These are phyloP conservation scores for Endocalyx cinctus DNA, from an alignment of 2,329 filamentous ascomycete species.

Conservation along the genomic window DNA sequence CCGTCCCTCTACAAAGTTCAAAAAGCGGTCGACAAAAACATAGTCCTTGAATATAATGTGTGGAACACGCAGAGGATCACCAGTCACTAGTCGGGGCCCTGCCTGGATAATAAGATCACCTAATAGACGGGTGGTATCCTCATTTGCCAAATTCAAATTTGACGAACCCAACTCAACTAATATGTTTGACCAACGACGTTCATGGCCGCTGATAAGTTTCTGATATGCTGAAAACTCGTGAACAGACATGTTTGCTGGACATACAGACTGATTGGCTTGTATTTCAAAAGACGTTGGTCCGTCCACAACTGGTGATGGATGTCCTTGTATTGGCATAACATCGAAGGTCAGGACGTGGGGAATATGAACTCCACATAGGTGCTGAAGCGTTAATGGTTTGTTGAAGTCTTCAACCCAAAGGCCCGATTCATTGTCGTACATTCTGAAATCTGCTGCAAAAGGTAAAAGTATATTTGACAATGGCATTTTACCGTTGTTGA, in stretches of 20 bases:
- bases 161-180: slow-evolving; percentile 47
- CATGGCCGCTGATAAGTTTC: slow-evolving; percentile 38
- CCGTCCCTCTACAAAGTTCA: slow-evolving; percentile 38
- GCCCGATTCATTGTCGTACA: slow-evolving; percentile 22
- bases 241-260: slow-evolving; percentile 39
- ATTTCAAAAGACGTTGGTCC: slow-evolving; percentile 51
- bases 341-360: slow-evolving; percentile 12
- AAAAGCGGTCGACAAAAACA: slow-evolving; percentile 43
- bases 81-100: slow-evolving; percentile 37
- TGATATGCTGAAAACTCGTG: slow-evolving; percentile 53
- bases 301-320: slow-evolving; percentile 27
- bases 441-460: slow-evolving; percentile 21
- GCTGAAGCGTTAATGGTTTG: slow-evolving; percentile 22
- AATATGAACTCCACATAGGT: slow-evolving; percentile 16
- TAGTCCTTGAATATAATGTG: slow-evolving; percentile 47
- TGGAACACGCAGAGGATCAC: slow-evolving; percentile 35
- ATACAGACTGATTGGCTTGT: slow-evolving; percentile 43
- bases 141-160: slow-evolving; percentile 56
- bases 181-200: slow-evolving; percentile 46
- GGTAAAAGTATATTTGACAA: slow-evolving; percentile 20
- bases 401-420: slow-evolving; percentile 20
- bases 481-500: slow-evolving; percentile 19
- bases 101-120: slow-evolving; percentile 49
- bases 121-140: slow-evolving; percentile 45
- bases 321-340: slow-evolving; percentile 7